Base-by-base conservation (phyloP, 2,329 filamentous ascomycete species). In the Fusarium sp. region DNA sequence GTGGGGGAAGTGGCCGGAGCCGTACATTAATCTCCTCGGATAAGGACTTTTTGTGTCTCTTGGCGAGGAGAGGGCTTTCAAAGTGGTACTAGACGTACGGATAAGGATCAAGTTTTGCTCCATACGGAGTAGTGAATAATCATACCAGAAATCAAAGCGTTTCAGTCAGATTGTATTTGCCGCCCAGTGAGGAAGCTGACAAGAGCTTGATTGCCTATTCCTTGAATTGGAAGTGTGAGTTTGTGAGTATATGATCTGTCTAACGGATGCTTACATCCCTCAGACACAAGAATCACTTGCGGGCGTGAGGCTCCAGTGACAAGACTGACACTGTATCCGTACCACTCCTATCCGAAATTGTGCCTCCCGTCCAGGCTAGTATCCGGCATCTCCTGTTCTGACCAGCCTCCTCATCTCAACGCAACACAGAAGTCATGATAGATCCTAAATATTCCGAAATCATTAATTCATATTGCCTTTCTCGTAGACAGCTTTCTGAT, bases 1-100 rank as follows among this genome's bases (percentile, higher is more conserved):
- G 20, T 92, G 93, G 90, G 94, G 93, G 12, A 89, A 85, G 62
- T 98, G 93, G 92, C 95, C 95, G 3, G 94, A 97, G 78, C 91
- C 93, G 53, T 91, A 92, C 65, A 90, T 95, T 59, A 94, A 93
- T 59, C 80, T 97, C 71, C 86, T 95, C 44, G 90, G 90, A 60
- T 84, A 60, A 72, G 48, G 37, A 41, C 37, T 6, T 46, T 56
- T 5, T 37, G 12, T 17, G 23, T 57, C 26, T 18, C 44, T 38
- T 60, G 58, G 59, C 35, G 10, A 30, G 30, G 60, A 49, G 53
- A 38, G 26, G 27, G 33, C 14, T 26, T 46, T 46, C 15, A 35
- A 14, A 27, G 40, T 20, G 15, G 42, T 38, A 1, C 3, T 13
- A 10, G 13, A 42, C n/a, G 5, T 37, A 8, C 35, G 54, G 60